Conservation (phyloP, 2,329 filamentous ascomycete species). For the Pyricularia pennisetigena region DNA sequence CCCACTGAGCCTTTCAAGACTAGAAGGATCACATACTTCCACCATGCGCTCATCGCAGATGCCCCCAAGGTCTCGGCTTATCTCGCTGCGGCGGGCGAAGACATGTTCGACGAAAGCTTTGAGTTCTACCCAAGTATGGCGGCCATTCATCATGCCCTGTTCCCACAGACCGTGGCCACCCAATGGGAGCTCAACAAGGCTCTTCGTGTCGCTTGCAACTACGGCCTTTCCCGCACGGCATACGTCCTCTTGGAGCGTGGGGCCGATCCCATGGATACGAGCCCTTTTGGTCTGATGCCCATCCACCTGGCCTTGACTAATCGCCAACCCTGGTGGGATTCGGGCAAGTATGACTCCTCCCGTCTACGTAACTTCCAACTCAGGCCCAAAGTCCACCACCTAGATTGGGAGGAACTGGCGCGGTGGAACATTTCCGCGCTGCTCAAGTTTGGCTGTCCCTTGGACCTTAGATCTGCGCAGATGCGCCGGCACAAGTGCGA, state of each 20-base stretch:
- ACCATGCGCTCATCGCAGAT: slow-evolving; percentile 2
- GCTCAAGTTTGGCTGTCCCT: background rate
- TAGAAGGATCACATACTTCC: background rate
- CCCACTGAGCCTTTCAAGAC: background rate
- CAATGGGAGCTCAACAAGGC: background rate
- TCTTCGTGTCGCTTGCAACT: background rate
- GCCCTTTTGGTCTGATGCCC: background rate
- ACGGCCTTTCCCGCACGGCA: background rate
- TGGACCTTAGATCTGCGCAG: background rate
- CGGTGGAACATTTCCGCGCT: background rate
- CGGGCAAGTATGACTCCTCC: background rate
- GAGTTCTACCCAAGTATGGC: background rate
- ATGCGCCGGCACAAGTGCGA: background rate
- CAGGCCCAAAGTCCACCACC: background rate
- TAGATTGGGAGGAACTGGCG: background rate
- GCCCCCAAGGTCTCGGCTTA: slow-evolving; percentile 1
- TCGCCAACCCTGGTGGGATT: background rate
- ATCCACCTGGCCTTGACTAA: slow-evolving; percentile 1
- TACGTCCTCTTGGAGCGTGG: background rate
- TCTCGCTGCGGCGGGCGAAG: background rate
- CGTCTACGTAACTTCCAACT: background rate
- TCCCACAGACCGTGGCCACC: background rate
- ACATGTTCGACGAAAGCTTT: background rate
- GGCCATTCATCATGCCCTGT: background rate
- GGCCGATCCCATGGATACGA: background rate